Conservation (phyloP, 139 green algal species). For the Chlorella sorokiniana region DNA sequence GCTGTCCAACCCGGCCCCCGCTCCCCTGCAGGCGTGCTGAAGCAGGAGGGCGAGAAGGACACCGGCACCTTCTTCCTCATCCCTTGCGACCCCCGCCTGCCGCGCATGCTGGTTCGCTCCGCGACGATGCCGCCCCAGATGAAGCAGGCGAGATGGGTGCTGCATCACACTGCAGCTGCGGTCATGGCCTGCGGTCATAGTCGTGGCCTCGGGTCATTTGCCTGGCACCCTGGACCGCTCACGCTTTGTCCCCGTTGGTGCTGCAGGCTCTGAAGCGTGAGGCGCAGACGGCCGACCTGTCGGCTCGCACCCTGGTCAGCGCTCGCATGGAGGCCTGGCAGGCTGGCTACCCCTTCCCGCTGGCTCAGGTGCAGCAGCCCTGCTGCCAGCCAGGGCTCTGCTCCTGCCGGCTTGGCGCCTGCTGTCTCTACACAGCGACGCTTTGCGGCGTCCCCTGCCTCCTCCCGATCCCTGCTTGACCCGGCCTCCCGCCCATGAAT, state of each 20-base stretch:
- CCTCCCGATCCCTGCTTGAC: neutral
- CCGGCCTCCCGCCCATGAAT: neutral
- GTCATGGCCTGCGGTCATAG: neutral
- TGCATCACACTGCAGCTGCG: neutral
- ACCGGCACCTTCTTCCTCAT: conserved; percentile 53
- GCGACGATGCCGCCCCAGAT: conserved; percentile 61
- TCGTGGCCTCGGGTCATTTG: neutral
- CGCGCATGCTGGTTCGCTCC: conserved; percentile 69
- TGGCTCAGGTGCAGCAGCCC: neutral
- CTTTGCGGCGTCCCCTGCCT: neutral
- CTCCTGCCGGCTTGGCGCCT: neutral
- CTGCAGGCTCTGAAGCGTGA: conserved; percentile 54
- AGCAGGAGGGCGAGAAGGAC: conserved; percentile 28
- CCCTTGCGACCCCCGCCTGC: conserved; percentile 73
- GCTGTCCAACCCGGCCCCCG: neutral
- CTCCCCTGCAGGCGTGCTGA: conserved; percentile 47
- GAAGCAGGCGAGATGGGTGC: conserved; percentile 62
- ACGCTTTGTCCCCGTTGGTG: conserved; percentile 64
- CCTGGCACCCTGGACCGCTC: neutral
- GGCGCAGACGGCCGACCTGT: conserved; percentile 9
- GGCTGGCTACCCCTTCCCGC: conserved; percentile 4
- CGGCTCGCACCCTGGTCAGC: conserved; percentile 44
- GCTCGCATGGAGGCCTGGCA: conserved; percentile 47
- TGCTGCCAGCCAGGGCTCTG: neutral
- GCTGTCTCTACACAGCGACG: neutral